These are phyloP conservation scores for Mycena rosella DNA, from an alignment of 768 basidiomycete species.

Conservation along the genomic window DNA sequence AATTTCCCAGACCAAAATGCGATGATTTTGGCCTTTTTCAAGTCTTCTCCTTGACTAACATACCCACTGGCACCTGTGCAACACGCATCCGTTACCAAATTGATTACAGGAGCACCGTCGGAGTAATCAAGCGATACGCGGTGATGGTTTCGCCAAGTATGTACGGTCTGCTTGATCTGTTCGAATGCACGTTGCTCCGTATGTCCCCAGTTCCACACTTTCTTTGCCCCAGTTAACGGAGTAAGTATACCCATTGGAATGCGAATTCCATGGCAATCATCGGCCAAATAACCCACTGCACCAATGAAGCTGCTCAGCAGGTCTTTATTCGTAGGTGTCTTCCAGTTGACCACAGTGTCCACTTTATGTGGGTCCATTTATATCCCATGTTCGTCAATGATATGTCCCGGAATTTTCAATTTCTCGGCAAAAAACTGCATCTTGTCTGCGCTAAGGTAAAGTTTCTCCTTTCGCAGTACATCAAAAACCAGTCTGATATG, in stretches of 20 bases:
- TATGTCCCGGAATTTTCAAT: slow-evolving; percentile 48
- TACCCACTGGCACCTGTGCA: slow-evolving; percentile 47
- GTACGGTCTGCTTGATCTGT: slow-evolving; percentile 46
- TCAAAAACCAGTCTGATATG: slow-evolving; percentile 49
- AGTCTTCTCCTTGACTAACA: slow-evolving; percentile 43
- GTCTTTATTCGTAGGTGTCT: slow-evolving; percentile 50
- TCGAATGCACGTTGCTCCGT: slow-evolving; percentile 52
- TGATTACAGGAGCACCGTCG: slow-evolving; percentile 38
- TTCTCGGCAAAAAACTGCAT: slow-evolving; percentile 23
- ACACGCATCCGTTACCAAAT: slow-evolving; percentile 49
- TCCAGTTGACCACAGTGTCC: slow-evolving; percentile 50
- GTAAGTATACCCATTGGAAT: slow-evolving; percentile 55
- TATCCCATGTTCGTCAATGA: slow-evolving; percentile 55
- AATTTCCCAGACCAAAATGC: slow-evolving; percentile 55
- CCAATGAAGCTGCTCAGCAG: slow-evolving; percentile 52
- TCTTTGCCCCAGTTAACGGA: slow-evolving; percentile 39
- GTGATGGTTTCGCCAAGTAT: slow-evolving; percentile 38
- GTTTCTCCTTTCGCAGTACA: slow-evolving; percentile 44
- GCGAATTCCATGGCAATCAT: slow-evolving; percentile 47
- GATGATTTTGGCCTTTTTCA: slow-evolving; percentile 42
- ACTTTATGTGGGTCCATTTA: slow-evolving; percentile 61
- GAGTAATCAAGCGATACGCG: slow-evolving; percentile 39
- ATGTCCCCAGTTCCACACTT: slow-evolving; percentile 43
- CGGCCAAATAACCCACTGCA: slow-evolving; percentile 47
- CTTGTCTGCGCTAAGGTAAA: slow-evolving; percentile 53